These are phyloP conservation scores for Fusarium sp. DNA, from an alignment of 2,329 filamentous ascomycete species.

Conservation along the genomic window DNA sequence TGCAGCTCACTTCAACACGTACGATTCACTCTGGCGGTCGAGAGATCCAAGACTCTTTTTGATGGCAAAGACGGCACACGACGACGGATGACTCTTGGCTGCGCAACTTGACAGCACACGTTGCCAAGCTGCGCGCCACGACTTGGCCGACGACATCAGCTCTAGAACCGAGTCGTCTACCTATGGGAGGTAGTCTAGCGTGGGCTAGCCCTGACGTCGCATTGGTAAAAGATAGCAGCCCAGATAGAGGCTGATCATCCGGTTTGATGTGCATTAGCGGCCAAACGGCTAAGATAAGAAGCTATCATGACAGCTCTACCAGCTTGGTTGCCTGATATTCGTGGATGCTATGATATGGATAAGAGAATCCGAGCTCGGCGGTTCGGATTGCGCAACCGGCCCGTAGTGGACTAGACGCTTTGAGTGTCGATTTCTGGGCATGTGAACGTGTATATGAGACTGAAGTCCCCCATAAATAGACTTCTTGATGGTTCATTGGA, in stretches of 20 bases:
- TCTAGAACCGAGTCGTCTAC: not conserved
- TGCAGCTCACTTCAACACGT: conserved; percentile 39
- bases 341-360: not conserved
- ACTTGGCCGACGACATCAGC: conserved; percentile 9
- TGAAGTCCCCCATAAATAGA: too few species aligned
- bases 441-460: too few species aligned
- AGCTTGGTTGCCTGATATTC: not conserved
- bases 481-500: too few species aligned
- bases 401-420: too few species aligned
- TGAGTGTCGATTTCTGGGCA: too few species aligned
- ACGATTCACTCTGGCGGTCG: conserved; percentile 36
- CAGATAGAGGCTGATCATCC: conserved; percentile 9
- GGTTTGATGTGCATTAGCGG: conserved; percentile 21
- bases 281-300: conserved; percentile 5
- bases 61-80: conserved; percentile 1
- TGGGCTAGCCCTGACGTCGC: conserved; percentile 9
- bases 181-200: not conserved
- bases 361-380: conserved; percentile 3
- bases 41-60: conserved; percentile 6
- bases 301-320: conserved; percentile 18
- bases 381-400: not conserved
- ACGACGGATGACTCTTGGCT: not conserved
- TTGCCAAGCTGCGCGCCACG: conserved; percentile 20
- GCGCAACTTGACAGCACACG: conserved; percentile 6
- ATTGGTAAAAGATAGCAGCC: conserved; percentile 11